Evolutionary conservation across 495 filamentous ascomycete genomes (phyloP).

Genomic region (Pseudoneurospora amorphoporcata): DNA sequence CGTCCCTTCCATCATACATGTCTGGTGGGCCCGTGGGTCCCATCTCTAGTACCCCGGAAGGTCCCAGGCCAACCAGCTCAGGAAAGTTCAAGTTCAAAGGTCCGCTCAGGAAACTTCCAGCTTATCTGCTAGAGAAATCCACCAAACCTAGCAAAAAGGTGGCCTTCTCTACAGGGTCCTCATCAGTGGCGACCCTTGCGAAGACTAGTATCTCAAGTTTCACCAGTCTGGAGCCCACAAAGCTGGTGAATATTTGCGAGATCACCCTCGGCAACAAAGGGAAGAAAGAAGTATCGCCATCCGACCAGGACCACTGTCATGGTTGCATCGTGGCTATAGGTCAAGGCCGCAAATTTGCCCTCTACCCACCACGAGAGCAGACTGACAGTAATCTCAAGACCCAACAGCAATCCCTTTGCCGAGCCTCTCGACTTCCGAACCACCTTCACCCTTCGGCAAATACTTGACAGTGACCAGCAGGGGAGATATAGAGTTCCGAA

Average conservation of each 20-base stretch:
- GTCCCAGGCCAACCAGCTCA: background rate
- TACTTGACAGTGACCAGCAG: background rate
- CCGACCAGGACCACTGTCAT: background rate
- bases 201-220: background rate
- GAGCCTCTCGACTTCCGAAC: background rate
- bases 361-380: background rate
- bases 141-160: background rate
- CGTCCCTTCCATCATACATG: background rate
- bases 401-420: background rate
- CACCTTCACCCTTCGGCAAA: conserved; percentile 1
- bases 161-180: background rate
- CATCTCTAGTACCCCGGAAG: background rate
- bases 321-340: background rate
- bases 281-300: background rate
- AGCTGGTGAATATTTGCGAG: background rate
- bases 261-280: background rate
- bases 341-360: background rate
- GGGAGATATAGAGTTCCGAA: background rate
- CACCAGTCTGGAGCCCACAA: background rate
- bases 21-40: background rate
- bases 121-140: background rate
- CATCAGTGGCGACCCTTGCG: background rate
- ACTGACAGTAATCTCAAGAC: background rate
- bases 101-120: no score
- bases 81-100: background rate